Base-by-base conservation (phyloP, 192 early-diverging fungal genomes). In the Mortierella claussenii region DNA sequence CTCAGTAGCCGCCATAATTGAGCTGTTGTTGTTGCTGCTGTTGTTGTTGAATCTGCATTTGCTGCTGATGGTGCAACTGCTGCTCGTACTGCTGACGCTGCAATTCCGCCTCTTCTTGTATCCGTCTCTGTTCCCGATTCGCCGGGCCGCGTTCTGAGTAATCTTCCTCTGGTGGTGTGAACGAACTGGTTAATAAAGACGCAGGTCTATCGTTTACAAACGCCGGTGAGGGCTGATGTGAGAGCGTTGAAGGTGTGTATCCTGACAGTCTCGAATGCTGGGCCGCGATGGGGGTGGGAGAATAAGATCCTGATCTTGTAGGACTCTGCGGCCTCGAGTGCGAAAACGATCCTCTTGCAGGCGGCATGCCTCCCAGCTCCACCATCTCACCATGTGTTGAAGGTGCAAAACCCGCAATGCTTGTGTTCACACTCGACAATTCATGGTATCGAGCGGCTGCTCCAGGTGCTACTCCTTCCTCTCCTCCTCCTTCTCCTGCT, bases 11-110 rank as follows among this genome's bases (percentile, higher is more conserved):
- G 32, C 71, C 71, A 67, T 76, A 62, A 4, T 53, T 69, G 32
- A 65, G 54, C 30, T 79, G 55, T 30, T 65, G 56, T 32, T 73
- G 70, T 27, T 63, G 63, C 30, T 61, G 56, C 32, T 66, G 58
- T 20, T 75, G 65, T 5, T 49, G 26, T 34, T 76, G 73, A 23
- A 36, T 40, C 52, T 65, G 63, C 5, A 45, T 32, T 23, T 61
- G 59, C 11, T 59, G 56, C 13, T 55, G 56, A 6, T 46, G 33
- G n/a, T 64, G 51, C 17, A 37, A 18, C 23, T 65, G 57, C 9
- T 60, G 57, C n/a, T 75, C 62, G 11, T 75, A 64, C 40, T 60
- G 52, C 20, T 48, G 55, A 4, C 48, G 50, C 8, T 75, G 51
- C 12, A 66, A 21, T 33, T 66, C 62, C 6, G 36, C n/a, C n/a